These are phyloP conservation scores for Biancaea sappan DNA, from an alignment of 306 rosid species.

Conservation along the genomic window DNA sequence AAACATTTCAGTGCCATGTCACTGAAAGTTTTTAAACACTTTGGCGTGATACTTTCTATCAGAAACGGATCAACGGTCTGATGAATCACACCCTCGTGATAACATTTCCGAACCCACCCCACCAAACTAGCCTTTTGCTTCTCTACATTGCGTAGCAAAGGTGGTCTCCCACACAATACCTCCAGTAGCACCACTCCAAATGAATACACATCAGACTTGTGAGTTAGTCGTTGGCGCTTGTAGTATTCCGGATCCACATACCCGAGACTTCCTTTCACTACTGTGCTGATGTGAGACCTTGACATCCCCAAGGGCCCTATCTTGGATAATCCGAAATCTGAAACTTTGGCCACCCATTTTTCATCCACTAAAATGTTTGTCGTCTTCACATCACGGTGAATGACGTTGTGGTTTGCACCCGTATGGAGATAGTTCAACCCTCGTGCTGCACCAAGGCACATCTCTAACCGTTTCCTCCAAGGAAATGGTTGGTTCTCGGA, in stretches of 20 bases:
- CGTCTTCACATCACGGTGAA: slow-evolving; percentile 44
- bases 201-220: slow-evolving; percentile 45
- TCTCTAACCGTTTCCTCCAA: slow-evolving; percentile 30
- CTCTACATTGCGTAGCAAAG: not conserved
- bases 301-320: not conserved
- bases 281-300: not conserved
- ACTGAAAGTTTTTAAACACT: slow-evolving; percentile 30
- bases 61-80: slow-evolving; percentile 34
- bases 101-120: slow-evolving; percentile 29
- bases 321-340: slow-evolving; percentile 39
- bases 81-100: not conserved
- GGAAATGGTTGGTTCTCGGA: not conserved
- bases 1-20: slow-evolving; percentile 42
- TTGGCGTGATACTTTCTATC: not conserved
- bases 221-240: not conserved
- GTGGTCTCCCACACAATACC: slow-evolving; percentile 33
- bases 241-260: slow-evolving; percentile 26
- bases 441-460: slow-evolving; percentile 12
- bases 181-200: slow-evolving; percentile 45
- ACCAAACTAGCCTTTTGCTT: slow-evolving; percentile 13
- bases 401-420: slow-evolving; percentile 16
- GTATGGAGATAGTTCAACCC: slow-evolving; percentile 38
- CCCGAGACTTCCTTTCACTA: not conserved
- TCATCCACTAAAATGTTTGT: slow-evolving; percentile 38
- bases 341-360: slow-evolving; percentile 33